These are phyloP conservation scores for Abrus precatorius DNA, from an alignment of 306 rosid species.

Conservation along the genomic window DNA sequence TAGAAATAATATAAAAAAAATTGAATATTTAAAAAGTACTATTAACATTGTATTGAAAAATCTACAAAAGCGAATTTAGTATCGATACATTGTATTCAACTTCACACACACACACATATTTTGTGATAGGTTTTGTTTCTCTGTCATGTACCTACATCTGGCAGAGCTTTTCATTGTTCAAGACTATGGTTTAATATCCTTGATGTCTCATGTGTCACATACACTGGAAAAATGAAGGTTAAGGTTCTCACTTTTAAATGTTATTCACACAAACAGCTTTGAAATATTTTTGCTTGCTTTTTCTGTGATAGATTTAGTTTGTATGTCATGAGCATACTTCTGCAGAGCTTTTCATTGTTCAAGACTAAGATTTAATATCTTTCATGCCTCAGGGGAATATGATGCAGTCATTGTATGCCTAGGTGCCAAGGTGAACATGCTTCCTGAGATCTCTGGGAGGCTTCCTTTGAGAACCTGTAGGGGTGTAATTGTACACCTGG, in stretches of 20 bases:
- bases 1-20: too few species aligned
- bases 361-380: conserved; percentile 13
- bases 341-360: conserved; percentile 21
- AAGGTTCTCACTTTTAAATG: not conserved
- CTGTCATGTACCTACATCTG: too few species aligned
- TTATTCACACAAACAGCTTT: conserved; percentile 15
- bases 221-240: not conserved
- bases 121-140: too few species aligned
- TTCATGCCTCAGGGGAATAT: conserved; percentile 68
- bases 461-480: conserved; percentile 94
- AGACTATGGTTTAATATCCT: too few species aligned
- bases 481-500: conserved; percentile 84
- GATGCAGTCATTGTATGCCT: conserved; percentile 84
- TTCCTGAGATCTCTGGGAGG: conserved; percentile 86
- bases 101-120: too few species aligned
- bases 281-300: conserved; percentile 16
- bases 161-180: too few species aligned
- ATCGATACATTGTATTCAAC: too few species aligned
- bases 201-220: not conserved
- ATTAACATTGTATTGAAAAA: too few species aligned
- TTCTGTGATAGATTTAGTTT: conserved; percentile 27
- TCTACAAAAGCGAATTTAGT: too few species aligned
- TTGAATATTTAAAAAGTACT: too few species aligned
- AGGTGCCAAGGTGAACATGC: conserved; percentile 84
- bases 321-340: not conserved